Evolutionary conservation across 139 green algal genomes (phyloP).

Genomic region (Diplosphaera chodatii): DNA sequence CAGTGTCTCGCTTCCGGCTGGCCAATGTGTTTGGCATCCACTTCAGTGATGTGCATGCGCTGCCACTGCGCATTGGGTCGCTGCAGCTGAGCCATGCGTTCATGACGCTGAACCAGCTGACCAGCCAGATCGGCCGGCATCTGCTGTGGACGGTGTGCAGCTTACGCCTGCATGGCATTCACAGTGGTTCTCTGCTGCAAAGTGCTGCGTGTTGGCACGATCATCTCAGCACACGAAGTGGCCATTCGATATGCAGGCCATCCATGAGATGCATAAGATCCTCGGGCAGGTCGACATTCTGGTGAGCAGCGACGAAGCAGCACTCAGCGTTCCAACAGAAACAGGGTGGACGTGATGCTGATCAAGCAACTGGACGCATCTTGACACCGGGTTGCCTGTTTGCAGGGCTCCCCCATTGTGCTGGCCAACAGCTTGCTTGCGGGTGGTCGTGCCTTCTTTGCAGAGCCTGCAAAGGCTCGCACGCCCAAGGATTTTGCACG

Average conservation of each 20-base stretch:
- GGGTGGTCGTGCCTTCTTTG: conserved; percentile 48
- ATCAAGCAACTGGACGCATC: too few species aligned
- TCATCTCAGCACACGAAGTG: too few species aligned
- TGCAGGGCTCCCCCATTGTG: conserved; percentile 20
- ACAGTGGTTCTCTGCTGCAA: too few species aligned
- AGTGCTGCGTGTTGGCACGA: too few species aligned
- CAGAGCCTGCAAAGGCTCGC: conserved; percentile 39
- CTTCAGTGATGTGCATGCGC: conserved; percentile 38
- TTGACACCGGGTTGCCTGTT: too few species aligned
- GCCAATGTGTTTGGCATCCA: conserved; percentile 28
- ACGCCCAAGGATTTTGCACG: conserved; percentile 39
- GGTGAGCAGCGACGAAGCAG: background rate
- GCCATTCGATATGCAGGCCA: conserved; percentile 10
- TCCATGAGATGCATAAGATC: conserved; percentile 40
- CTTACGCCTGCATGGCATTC: background rate
- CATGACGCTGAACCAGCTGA: conserved; percentile 18
- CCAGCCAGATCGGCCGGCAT: conserved; percentile 23
- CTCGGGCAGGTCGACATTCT: conserved; percentile 50
- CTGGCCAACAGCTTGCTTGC: conserved; percentile 35
- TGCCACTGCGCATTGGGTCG: conserved; percentile 39
- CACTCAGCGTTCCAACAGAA: too few species aligned
- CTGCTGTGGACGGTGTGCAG: conserved; percentile 24
- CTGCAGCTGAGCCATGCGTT: conserved; percentile 33
- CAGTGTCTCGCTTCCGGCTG: conserved; percentile 22
- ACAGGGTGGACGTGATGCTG: too few species aligned